These are phyloP conservation scores for Cladosporium sp. DNA, from an alignment of 2,329 filamentous ascomycete species.

Conservation along the genomic window DNA sequence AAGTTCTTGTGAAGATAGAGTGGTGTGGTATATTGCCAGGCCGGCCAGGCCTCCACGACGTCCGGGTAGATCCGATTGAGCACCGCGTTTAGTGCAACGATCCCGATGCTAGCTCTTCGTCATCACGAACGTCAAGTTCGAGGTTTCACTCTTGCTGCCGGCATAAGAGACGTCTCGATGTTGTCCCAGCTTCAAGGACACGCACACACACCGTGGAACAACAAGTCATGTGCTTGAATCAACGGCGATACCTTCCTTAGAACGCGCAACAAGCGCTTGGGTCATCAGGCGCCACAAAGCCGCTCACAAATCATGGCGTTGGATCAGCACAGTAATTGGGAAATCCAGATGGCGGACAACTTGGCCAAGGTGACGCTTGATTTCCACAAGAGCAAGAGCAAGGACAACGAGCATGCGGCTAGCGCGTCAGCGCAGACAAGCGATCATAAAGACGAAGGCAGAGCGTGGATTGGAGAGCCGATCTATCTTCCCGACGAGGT, in stretches of 20 bases:
- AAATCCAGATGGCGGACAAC: slow-evolving; percentile 38
- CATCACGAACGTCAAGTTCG: slow-evolving; percentile 5
- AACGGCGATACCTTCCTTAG: background rate
- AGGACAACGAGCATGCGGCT: background rate
- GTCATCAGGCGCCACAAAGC: background rate
- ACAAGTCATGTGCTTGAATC: background rate
- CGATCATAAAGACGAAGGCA: slow-evolving; percentile 2
- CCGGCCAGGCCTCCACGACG: background rate
- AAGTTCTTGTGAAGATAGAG: too few species aligned
- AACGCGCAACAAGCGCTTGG: background rate
- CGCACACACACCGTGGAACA: background rate
- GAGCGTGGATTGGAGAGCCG: slow-evolving; percentile 27
- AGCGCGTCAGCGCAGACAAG: background rate
- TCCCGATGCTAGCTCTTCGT: slow-evolving; percentile 13
- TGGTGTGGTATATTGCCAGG: too few species aligned
- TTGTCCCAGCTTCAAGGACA: background rate
- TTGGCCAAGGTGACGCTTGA: slow-evolving; percentile 28
- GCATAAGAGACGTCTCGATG: background rate
- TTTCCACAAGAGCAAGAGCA: slow-evolving; percentile 20
- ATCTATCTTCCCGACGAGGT: slow-evolving; percentile 57
- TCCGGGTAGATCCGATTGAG: background rate
- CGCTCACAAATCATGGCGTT: slow-evolving; percentile 32
- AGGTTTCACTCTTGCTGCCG: background rate
- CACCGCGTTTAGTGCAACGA: background rate
- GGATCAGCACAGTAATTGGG: slow-evolving; percentile 39